Evolutionary conservation across 2,329 filamentous ascomycete genomes (phyloP).

Genomic region (Byssochlamys sp.): DNA sequence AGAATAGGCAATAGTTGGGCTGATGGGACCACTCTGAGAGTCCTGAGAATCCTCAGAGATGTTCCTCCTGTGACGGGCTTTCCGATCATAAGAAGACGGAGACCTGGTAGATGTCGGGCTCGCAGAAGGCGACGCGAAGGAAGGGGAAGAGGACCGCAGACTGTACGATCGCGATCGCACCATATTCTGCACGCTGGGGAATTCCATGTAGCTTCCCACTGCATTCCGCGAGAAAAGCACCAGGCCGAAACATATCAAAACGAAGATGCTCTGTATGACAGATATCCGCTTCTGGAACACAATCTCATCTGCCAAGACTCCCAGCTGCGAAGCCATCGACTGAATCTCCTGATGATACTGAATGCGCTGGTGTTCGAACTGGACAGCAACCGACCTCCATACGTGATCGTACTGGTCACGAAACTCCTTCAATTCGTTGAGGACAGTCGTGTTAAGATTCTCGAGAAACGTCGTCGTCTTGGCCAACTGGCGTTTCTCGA

Average conservation of each 20-base stretch:
- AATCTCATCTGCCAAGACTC: slow-evolving; percentile 86
- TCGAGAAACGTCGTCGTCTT: slow-evolving; percentile 75
- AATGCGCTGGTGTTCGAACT: slow-evolving; percentile 78
- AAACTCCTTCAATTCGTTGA: slow-evolving; percentile 67
- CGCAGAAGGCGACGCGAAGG: slow-evolving; percentile 25
- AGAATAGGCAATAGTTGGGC: slow-evolving; percentile 27
- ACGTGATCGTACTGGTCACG: slow-evolving; percentile 87
- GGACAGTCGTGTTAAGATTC: slow-evolving; percentile 75
- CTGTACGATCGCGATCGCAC: slow-evolving; percentile 38
- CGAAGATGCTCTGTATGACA: slow-evolving; percentile 77
- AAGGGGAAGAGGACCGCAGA: slow-evolving; percentile 28
- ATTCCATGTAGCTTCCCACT: slow-evolving; percentile 35
- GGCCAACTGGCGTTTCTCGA: slow-evolving; percentile 77
- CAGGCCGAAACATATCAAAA: slow-evolving; percentile 76
- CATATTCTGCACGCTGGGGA: slow-evolving; percentile 39
- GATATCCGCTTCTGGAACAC: slow-evolving; percentile 78
- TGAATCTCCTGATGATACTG: slow-evolving; percentile 74
- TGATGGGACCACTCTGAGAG: slow-evolving; percentile 19
- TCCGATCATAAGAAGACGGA: slow-evolving; percentile 20
- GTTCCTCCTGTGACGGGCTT: slow-evolving; percentile 19
- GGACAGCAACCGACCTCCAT: slow-evolving; percentile 90
- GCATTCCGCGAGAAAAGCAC: slow-evolving; percentile 62
- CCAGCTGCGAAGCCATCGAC: slow-evolving; percentile 69
- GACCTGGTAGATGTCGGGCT: slow-evolving; percentile 30
- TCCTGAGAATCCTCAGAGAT: slow-evolving; percentile 27